Evolutionary conservation across 306 rosid genomes (phyloP), one percentile per base, ranked within the genome.

Genomic region (Cucumis sativus): DNA sequence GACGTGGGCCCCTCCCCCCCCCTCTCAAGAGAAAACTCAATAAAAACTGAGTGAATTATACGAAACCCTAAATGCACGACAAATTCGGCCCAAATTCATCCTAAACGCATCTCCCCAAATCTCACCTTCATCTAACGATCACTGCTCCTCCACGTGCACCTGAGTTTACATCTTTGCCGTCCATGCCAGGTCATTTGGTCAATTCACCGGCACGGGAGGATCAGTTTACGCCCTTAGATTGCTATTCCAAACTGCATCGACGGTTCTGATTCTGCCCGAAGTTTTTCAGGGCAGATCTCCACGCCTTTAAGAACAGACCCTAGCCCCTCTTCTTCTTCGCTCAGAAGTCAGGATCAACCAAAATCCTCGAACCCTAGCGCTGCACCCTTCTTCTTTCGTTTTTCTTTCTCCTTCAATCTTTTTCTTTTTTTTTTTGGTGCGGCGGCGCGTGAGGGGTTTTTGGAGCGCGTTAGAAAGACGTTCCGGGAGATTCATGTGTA

Each of bases 271-370:
- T 5, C 73, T 85, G 83, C 91, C 96, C 95, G 83, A 80, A 62
- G 37, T 28, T 67, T 37, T 69, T 15, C 2, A 85, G 98, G 98
- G 92, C 89, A 94, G 98, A 94, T 94, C 98, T 85, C 87, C 65
- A 25, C 76, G 92, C 95, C 98, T 94, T 94, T 94, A 94, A 94
- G 96, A 86, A 84, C 89, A 77, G 83, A 79, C 92, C 82, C 40
- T 61, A n/a, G 85, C 89, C 80, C 89, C 80, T 79, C 16, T 63
- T 76, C 45, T 86, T 88, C 82, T 83, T 86, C 95, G 94, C 96
- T 76, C 98, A 88, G 90, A 89, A 75, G 35, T 84, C 84, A 92
- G 92, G 96, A 93, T 86, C 45, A 40, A 77, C 54, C 62, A 79
- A 68, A 84, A 78, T 76, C 84, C 82, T 83, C 92, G 81, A 86